These are phyloP conservation scores for Aspergillus sclerotioniger DNA, from an alignment of 495 filamentous ascomycete genomes.

Conservation along the genomic window DNA sequence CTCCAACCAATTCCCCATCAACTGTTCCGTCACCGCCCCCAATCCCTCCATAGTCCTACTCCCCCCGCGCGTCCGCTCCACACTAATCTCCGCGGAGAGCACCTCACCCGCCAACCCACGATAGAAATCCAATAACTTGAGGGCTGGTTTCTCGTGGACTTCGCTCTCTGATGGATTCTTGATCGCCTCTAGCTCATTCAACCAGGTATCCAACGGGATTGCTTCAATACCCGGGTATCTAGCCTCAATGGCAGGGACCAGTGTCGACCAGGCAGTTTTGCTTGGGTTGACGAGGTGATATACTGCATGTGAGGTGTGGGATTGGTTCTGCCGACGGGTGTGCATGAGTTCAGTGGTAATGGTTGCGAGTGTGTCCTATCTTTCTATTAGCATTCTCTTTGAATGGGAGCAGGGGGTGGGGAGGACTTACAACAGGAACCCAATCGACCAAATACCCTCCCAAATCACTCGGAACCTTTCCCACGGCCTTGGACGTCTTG, in stretches of 20 bases:
- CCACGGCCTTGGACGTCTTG: slow-evolving; percentile 20
- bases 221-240: slow-evolving; percentile 1
- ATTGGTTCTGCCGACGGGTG: slow-evolving; percentile 6
- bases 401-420: not conserved
- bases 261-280: slow-evolving; percentile 16
- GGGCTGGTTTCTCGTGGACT: slow-evolving; percentile 19
- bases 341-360: slow-evolving; percentile 17
- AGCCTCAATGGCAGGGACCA: slow-evolving; percentile 15
- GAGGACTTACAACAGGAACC: slow-evolving; percentile 17
- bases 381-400: not conserved
- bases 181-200: slow-evolving; percentile 15
- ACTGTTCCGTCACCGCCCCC: slow-evolving; percentile 10
- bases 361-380: slow-evolving; percentile 15
- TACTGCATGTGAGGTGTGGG: slow-evolving; percentile 4
- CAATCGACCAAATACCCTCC: slow-evolving; percentile 13
- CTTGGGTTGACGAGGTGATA: slow-evolving; percentile 30
- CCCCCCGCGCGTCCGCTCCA: slow-evolving; percentile 10
- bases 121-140: slow-evolving; percentile 31
- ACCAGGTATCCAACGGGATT: slow-evolving; percentile 20
- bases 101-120: slow-evolving; percentile 9
- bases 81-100: slow-evolving; percentile 11
- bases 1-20: slow-evolving; percentile 26
- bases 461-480: slow-evolving; percentile 12
- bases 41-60: slow-evolving; percentile 24
- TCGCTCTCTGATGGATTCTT: slow-evolving; percentile 8